Percentiles rank a stretch among this genome's conserved stretches.
Conservation (phyloP, 768 basidiomycete species). For the Phaffia australis region DNA sequence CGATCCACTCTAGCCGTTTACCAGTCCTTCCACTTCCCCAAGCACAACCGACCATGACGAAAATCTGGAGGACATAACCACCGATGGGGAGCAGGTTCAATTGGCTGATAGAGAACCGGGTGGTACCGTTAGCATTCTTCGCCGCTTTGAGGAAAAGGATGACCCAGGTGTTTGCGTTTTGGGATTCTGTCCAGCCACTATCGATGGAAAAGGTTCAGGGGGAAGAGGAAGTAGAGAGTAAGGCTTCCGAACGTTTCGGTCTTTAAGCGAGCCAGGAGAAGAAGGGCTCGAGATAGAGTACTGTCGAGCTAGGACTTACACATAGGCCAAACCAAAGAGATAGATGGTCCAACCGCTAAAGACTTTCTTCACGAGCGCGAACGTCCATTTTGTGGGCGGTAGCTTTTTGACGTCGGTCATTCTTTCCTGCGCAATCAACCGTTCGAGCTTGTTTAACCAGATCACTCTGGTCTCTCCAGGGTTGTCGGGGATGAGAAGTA, state of each 20-base stretch:
- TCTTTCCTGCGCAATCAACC: constrained; percentile 22
- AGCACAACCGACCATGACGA: constrained; percentile 30
- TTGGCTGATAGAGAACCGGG: constrained; percentile 25
- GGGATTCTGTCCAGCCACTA: constrained; percentile 28
- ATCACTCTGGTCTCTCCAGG: constrained; percentile 26
- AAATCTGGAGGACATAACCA: constrained; percentile 29
- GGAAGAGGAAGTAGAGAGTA: background rate
- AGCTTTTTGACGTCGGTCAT: constrained; percentile 27
- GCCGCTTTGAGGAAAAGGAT: constrained; percentile 29
- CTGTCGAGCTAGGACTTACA: background rate
- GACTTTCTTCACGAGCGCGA: constrained; percentile 24
- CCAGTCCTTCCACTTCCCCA: constrained; percentile 27
- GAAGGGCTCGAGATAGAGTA: background rate
- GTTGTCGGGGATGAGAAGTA: constrained; percentile 14
- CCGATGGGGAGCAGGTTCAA: constrained; percentile 31
- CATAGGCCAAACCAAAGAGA: constrained; percentile 25
- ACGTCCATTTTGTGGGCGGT: no score
- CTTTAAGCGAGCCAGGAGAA: no score
- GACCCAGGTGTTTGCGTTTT: constrained; percentile 30
- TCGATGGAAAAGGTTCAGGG: no score
- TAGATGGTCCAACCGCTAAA: constrained; percentile 27
- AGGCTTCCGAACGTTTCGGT: no score
- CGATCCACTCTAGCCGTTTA: constrained; percentile 24
- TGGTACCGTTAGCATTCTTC: constrained; percentile 27
- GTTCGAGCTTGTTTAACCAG: constrained; percentile 28